Evolutionary conservation across 768 basidiomycete genomes (phyloP).

Genomic region (Mycena vitilis): DNA sequence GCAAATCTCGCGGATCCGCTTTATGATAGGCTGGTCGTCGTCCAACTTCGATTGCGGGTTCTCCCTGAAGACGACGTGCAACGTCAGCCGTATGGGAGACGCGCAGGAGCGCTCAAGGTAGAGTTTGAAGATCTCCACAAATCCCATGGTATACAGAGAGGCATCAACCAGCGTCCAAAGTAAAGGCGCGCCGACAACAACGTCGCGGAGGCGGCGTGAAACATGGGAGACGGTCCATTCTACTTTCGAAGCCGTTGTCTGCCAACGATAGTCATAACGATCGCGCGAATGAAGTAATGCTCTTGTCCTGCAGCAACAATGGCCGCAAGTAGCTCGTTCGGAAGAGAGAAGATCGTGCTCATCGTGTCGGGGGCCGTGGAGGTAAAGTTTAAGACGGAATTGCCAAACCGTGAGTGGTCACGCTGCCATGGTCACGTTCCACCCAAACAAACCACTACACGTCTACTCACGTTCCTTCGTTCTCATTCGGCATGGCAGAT

Average conservation of each 20-base stretch:
- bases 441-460: no score
- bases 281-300: neutral
- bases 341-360: neutral
- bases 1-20: neutral
- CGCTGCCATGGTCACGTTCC: no score
- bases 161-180: neutral
- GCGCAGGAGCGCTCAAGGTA: conserved; percentile 6
- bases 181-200: neutral
- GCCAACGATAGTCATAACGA: neutral
- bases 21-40: neutral
- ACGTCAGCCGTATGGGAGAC: neutral
- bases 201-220: conserved; percentile 1
- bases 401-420: no score
- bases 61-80: neutral
- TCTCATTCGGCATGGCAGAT: no score
- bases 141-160: neutral
- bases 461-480: no score
- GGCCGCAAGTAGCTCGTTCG: neutral
- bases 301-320: neutral
- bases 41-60: neutral
- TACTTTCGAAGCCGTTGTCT: neutral
- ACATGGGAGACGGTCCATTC: conserved; percentile 9
- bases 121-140: neutral
- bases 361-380: no score
- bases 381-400: no score